Evolutionary conservation across 306 rosid species (phyloP), one percentile per base, ranked within the genome.

Genomic region (Fagus sylvatica): DNA sequence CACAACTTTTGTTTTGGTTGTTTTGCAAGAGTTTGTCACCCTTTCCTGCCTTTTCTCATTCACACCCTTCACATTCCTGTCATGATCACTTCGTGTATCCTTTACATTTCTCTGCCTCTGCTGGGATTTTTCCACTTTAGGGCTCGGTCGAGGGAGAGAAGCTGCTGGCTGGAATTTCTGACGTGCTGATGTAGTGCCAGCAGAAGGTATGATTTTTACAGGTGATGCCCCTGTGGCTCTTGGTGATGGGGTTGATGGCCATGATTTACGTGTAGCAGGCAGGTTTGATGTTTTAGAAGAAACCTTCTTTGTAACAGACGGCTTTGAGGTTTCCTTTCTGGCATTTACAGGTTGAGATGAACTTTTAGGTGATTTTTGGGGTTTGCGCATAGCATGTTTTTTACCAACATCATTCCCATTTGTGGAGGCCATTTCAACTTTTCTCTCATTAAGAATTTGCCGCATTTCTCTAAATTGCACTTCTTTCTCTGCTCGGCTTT

Each of bases 241-340:
- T 32, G 90, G 87, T 15, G 90, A 90, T 54, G 97, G 92, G 68
- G 96, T 84, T 73, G 96, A 83, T 57, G 93, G 91, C 98, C 98
- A 95, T 7, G 98, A 91, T 84, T 92, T 95, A 1, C 96, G 98
- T 34, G 90, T 87, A 72, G 89, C 89, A 87, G 95, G 92, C 85
- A 91, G 12, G 33, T 91, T 77, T 70, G 94, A 74, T 12, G 87
- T 70, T 88, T 76, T 92, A 62, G 98, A 86, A 41, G 82, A 65
- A 43, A 64, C 67, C 84, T 82, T 92, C 80, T 86, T 91, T 1
- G 83, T 56, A 72, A 68, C 79, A 56, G 86, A 74, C 64, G 96
- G 85, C 76, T 89, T 89, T 2, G 84, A 74, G 67, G 81, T 80
- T 80, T 91, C 97, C 83, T 83, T 87, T 53, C 85, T 85, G 69